Conservation (phyloP, 192 early-diverging fungal species). For the Phycomyces blakesleeanus region DNA sequence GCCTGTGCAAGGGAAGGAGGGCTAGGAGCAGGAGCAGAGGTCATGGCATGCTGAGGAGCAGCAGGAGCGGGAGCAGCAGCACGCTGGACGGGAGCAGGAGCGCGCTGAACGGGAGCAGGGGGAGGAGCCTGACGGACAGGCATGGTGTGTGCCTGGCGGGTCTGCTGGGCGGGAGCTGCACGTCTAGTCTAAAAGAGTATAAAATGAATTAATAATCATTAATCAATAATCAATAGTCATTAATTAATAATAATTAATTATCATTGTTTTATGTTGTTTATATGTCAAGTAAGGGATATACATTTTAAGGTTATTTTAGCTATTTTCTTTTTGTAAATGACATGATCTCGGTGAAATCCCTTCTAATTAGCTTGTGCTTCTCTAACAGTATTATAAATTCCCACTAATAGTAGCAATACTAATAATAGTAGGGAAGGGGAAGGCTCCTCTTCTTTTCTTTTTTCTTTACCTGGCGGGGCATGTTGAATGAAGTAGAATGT, state of each 20-base stretch:
- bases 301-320: no score
- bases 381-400: no score
- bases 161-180: constrained; percentile 48
- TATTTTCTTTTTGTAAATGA: not conserved
- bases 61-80: constrained; percentile 43
- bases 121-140: constrained; percentile 60
- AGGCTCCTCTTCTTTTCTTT: not conserved
- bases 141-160: constrained; percentile 50
- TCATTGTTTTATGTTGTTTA: no score
- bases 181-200: constrained; percentile 38
- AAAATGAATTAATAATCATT: no score
- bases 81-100: constrained; percentile 13
- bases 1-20: constrained; percentile 55
- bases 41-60: constrained; percentile 31
- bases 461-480: constrained; percentile 27
- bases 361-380: no score
- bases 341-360: not conserved
- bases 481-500: not conserved
- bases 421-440: no score
- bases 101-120: constrained; percentile 37
- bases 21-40: constrained; percentile 17
- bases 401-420: no score
- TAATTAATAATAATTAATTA: no score
- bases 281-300: no score
- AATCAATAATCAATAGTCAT: no score